Evolutionary conservation across 768 basidiomycete genomes (phyloP).

Genomic region (Rhodosporidiobolus odoratus): DNA sequence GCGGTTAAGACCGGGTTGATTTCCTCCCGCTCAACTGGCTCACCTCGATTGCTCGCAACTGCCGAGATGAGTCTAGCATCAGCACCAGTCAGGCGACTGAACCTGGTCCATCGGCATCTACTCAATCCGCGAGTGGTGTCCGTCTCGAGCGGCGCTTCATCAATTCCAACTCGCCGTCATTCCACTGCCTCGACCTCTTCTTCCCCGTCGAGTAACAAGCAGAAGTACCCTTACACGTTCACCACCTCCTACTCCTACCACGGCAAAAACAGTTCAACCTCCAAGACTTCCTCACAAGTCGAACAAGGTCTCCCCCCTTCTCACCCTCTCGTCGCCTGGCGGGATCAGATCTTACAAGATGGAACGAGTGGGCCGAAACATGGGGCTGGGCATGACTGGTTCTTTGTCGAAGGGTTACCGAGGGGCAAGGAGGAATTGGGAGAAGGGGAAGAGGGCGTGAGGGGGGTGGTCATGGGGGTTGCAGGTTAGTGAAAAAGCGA

Average conservation of each 20-base stretch:
- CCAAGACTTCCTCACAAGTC: background rate
- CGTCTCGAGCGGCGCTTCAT: background rate
- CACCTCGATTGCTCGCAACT: too few species aligned
- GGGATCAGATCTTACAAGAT: conserved; percentile 5
- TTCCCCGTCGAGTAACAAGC: background rate
- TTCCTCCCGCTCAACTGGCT: too few species aligned
- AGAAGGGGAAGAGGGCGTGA: conserved; percentile 4
- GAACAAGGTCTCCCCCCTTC: background rate
- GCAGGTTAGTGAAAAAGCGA: too few species aligned
- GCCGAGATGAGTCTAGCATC: too few species aligned
- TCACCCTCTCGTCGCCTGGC: conserved; percentile 15
- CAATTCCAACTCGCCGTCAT: background rate
- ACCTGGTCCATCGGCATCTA: conserved; percentile 3
- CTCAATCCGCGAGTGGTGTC: background rate
- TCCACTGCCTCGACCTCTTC: conserved; percentile 11
- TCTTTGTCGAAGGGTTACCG: conserved; percentile 15
- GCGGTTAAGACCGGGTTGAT: too few species aligned
- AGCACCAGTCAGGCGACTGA: conserved; percentile 4
- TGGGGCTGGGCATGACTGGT: conserved; percentile 35
- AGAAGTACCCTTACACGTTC: background rate
- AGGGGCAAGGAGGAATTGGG: background rate
- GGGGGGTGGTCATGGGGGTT: conserved; percentile 29
- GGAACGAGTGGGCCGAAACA: background rate
- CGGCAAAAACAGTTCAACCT: background rate
- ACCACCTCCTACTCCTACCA: conserved; percentile 12